Evolutionary conservation across 306 rosid species (phyloP).

Genomic region (Heteromeles arbutifolia): DNA sequence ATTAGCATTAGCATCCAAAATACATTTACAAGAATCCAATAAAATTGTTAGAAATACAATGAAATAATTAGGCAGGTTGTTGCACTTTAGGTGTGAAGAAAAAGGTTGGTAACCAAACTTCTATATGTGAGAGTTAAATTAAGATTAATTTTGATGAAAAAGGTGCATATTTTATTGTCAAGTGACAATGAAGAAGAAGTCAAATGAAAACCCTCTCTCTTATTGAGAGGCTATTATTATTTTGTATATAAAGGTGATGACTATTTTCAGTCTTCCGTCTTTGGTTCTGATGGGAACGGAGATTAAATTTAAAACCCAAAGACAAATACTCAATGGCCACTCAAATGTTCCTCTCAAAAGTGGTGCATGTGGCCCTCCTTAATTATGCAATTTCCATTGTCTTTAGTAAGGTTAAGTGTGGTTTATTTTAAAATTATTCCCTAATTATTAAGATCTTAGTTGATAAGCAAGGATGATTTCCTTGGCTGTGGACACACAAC

Average conservation of each 20-base stretch:
- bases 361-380: constrained; percentile 45
- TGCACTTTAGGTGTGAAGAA: constrained; percentile 42
- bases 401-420: constrained; percentile 48
- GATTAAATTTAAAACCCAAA: constrained; percentile 10
- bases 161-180: constrained; percentile 13
- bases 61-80: constrained; percentile 22
- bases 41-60: constrained; percentile 1
- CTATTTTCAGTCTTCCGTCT: neutral
- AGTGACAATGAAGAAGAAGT: constrained; percentile 22
- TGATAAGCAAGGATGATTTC: constrained; percentile 19
- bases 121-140: constrained; percentile 1
- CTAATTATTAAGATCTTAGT: constrained; percentile 26
- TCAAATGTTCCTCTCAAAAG: constrained; percentile 45
- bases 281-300: constrained; percentile 3
- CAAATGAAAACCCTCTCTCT: constrained; percentile 19
- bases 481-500: constrained; percentile 14
- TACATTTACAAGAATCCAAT: constrained; percentile 16
- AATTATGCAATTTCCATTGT: constrained; percentile 52
- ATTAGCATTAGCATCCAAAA: constrained; percentile 19
- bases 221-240: constrained; percentile 23
- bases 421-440: constrained; percentile 2
- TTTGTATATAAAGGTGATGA: constrained; percentile 9
- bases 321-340: constrained; percentile 49
- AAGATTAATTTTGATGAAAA: neutral
- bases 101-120: constrained; percentile 50